Conservation (phyloP, 495 filamentous ascomycete species). For the Talaromyces proteolyticus region DNA sequence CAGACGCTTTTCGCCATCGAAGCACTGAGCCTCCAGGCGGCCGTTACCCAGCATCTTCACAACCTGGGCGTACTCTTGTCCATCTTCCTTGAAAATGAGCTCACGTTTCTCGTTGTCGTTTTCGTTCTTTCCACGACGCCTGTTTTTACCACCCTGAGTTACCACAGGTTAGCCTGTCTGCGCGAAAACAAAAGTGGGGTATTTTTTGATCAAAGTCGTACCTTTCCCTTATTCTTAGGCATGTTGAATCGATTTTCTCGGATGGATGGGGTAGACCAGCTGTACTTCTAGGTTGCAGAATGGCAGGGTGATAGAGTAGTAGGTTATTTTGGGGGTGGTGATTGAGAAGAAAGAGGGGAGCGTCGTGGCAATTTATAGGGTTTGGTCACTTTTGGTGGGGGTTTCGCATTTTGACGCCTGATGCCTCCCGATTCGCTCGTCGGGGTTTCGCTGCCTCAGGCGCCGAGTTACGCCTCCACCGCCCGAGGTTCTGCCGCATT, state of each 20-base stretch:
- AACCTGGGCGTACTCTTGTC: conserved; percentile 98
- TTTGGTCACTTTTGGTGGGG: conserved; percentile 2
- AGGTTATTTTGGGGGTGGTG: neutral
- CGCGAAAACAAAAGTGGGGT: conserved; percentile 2
- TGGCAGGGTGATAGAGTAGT: too few relatives aligned
- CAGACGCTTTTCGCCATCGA: conserved; percentile 72
- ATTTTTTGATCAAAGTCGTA: conserved; percentile 35
- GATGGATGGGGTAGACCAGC: too few relatives aligned
- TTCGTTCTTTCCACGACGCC: conserved; percentile 99
- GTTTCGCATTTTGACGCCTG: conserved; percentile 1
- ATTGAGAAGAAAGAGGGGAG: neutral
- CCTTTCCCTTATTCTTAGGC: conserved; percentile 99
- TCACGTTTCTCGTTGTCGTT: conserved; percentile 99
- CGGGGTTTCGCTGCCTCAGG: neutral
- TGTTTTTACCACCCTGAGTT: conserved; percentile 93
- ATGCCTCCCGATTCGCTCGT: conserved; percentile 1
- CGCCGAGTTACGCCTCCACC: neutral
- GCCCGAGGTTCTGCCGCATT: neutral
- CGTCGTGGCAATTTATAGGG: conserved; percentile 1
- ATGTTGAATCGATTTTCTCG: conserved; percentile 53
- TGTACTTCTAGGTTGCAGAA: too few relatives aligned
- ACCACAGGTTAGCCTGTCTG: neutral
- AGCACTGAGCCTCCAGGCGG: conserved; percentile 92
- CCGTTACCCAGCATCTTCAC: conserved; percentile 99
- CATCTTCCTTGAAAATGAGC: conserved; percentile 97